phyloP scores from a whole-genome alignment of 352 stramenopile species.

The Phytophthora pseudosyringae region DNA sequence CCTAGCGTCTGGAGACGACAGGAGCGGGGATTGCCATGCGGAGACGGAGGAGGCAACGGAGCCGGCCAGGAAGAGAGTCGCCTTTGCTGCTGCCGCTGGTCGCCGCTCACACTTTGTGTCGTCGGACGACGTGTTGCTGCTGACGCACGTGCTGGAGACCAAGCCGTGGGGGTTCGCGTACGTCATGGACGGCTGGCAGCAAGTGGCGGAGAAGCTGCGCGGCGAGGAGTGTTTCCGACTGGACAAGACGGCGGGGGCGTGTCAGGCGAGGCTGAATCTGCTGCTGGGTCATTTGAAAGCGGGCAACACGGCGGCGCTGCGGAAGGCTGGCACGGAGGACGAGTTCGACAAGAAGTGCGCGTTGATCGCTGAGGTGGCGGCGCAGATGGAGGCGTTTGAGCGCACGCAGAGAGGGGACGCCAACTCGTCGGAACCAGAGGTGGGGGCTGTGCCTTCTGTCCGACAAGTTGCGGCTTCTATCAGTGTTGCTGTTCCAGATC shows the following conservation, averaged over 20 bases:
- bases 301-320: conserved; percentile 28
- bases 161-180: conserved; percentile 36
- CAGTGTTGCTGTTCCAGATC: background rate
- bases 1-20: background rate
- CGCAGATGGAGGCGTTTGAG: conserved; percentile 11
- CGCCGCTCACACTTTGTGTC: conserved; percentile 37
- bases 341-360: conserved; percentile 31
- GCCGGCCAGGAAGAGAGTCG: conserved; percentile 14
- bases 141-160: conserved; percentile 25
- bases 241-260: conserved; percentile 39
- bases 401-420: background rate
- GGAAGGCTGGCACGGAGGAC: conserved; percentile 33
- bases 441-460: background rate
- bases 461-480: background rate
- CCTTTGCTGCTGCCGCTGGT: background rate
- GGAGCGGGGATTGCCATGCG: background rate
- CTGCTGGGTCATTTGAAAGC: conserved; percentile 29
- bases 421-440: background rate
- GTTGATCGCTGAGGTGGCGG: conserved; percentile 25
- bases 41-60: background rate
- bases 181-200: conserved; percentile 38
- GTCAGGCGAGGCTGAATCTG: conserved; percentile 30
- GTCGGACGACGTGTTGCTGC: conserved; percentile 38
- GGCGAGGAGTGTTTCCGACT: conserved; percentile 16
- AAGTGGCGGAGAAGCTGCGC: conserved; percentile 26